These are phyloP conservation scores for Melanopsichium pennsylvanicum DNA, from an alignment of 1,284 basidiomycete genomes.

Conservation along the genomic window DNA sequence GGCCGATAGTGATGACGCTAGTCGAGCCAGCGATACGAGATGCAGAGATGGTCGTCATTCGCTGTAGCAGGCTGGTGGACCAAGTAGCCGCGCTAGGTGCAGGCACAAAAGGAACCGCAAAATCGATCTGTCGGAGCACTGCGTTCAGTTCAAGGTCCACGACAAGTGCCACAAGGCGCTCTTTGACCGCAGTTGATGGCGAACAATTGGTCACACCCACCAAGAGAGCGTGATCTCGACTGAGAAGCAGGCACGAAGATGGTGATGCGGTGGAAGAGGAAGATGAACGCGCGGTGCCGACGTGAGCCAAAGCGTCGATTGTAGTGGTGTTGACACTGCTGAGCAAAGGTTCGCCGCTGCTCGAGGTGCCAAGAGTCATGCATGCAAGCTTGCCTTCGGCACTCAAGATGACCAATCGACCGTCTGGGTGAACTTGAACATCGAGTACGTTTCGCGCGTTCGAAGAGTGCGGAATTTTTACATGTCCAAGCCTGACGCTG, in stretches of 20 bases:
- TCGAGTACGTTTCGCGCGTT: slow-evolving; percentile 23
- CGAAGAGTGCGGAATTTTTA: slow-evolving; percentile 6
- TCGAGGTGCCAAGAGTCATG: slow-evolving; percentile 7
- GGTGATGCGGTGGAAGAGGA: slow-evolving; percentile 27
- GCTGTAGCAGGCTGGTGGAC: slow-evolving; percentile 15
- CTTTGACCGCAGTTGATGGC: slow-evolving; percentile 23
- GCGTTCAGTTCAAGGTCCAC: slow-evolving; percentile 40
- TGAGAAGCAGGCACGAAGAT: slow-evolving; percentile 30
- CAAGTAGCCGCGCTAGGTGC: slow-evolving; percentile 4
- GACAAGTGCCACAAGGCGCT: slow-evolving; percentile 32
- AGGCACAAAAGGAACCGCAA: slow-evolving; percentile 29
- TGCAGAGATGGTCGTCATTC: slow-evolving; percentile 27
- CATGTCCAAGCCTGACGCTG: slow-evolving; percentile 14
- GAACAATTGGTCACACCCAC: slow-evolving; percentile 21
- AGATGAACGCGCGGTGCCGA: slow-evolving; percentile 17
- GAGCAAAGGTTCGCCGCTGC: slow-evolving; percentile 20
- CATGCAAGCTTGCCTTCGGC: slow-evolving; percentile 26
- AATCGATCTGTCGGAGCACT: slow-evolving; percentile 35
- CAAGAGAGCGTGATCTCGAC: slow-evolving; percentile 34
- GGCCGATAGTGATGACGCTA: slow-evolving; percentile 25
- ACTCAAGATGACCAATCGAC: slow-evolving; percentile 23
- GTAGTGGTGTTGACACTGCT: slow-evolving; percentile 7
- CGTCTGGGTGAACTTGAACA: slow-evolving; percentile 29
- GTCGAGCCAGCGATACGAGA: slow-evolving; percentile 41
- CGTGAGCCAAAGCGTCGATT: slow-evolving; percentile 13